phyloP scores from a whole-genome alignment of 352 stramenopile species.

The Phytophthora foliorum region DNA sequence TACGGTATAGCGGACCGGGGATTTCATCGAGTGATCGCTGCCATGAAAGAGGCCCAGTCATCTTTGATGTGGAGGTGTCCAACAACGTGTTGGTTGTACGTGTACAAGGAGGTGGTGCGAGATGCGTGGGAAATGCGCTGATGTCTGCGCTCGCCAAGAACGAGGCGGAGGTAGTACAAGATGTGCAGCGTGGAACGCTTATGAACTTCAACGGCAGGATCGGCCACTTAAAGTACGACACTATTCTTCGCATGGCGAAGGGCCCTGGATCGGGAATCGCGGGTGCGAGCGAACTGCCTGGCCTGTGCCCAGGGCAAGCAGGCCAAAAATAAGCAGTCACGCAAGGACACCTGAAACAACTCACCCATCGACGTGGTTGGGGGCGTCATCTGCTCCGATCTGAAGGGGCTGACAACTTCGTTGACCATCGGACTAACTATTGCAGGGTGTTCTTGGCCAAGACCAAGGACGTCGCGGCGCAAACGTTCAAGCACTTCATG shows the following conservation, averaged over 20 bases:
- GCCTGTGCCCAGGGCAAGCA: slow-evolving; percentile 30
- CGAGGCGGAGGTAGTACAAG: slow-evolving; percentile 2
- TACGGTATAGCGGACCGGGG: slow-evolving; percentile 9
- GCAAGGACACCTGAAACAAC: slow-evolving; percentile 22
- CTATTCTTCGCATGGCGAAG: slow-evolving; percentile 14
- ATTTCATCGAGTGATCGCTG: background rate
- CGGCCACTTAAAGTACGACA: slow-evolving; percentile 19
- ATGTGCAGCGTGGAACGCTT: slow-evolving; percentile 12
- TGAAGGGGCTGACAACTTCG: slow-evolving; percentile 11
- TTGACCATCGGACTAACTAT: slow-evolving; percentile 26
- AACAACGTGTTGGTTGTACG: slow-evolving; percentile 22
- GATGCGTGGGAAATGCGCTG: background rate
- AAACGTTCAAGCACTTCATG: slow-evolving; percentile 21
- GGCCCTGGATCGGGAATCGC: slow-evolving; percentile 9
- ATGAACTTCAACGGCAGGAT: slow-evolving; percentile 26
- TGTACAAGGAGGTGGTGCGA: background rate
- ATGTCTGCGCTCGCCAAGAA: slow-evolving; percentile 24
- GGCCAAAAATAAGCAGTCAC: slow-evolving; percentile 17
- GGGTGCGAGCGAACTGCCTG: slow-evolving; percentile 6
- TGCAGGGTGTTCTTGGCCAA: slow-evolving; percentile 18
- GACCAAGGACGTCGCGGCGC: slow-evolving; percentile 15
- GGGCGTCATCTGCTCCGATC: slow-evolving; percentile 21
- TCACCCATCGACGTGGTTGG: slow-evolving; percentile 26
- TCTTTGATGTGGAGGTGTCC: slow-evolving; percentile 7
- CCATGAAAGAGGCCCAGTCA: background rate